phyloP scores from a whole-genome alignment of 108 stramenopile species.

The Craspedostauros australis region DNA sequence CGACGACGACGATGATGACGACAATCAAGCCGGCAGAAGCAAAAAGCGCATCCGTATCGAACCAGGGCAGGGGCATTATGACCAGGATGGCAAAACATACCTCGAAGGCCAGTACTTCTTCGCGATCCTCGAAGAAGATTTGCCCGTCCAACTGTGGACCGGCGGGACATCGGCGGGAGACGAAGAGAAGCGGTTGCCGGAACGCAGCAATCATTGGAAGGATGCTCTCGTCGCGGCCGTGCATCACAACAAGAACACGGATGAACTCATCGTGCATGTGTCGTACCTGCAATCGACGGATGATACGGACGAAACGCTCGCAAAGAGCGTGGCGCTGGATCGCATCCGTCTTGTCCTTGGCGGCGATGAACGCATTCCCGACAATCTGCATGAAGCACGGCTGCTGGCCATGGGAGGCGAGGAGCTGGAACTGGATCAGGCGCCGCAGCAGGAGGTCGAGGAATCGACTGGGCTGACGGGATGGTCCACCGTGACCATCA shows the following conservation, averaged over 20 bases:
- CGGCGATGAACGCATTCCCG: constrained; percentile 60
- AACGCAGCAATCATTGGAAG: constrained; percentile 53
- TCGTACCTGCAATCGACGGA: constrained; percentile 43
- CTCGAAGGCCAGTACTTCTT: constrained; percentile 60
- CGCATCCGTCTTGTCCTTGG: constrained; percentile 63
- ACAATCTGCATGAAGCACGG: constrained; percentile 72
- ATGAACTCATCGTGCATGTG: constrained; percentile 42
- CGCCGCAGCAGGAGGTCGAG: constrained; percentile 26
- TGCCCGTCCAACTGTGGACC: constrained; percentile 82
- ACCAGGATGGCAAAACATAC: constrained; percentile 44
- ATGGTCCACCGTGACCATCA: constrained; percentile 65
- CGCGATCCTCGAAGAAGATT: constrained; percentile 61
- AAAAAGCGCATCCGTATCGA: constrained; percentile 5
- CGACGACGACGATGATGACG: not conserved
- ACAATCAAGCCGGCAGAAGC: not conserved
- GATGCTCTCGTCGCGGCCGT: constrained; percentile 45
- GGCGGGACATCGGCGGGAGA: constrained; percentile 35
- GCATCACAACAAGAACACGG: not conserved
- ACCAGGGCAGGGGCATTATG: constrained; percentile 35
- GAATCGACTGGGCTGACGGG: constrained; percentile 71
- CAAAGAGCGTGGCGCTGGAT: constrained; percentile 45
- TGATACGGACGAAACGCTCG: constrained; percentile 69
- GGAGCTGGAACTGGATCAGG: constrained; percentile 30
- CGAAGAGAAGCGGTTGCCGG: constrained; percentile 41
- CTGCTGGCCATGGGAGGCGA: constrained; percentile 68